Evolutionary conservation across 1,284 basidiomycete species (phyloP), one percentile per base, ranked within the genome.

Genomic region (Papiliotrema nemorosa): DNA sequence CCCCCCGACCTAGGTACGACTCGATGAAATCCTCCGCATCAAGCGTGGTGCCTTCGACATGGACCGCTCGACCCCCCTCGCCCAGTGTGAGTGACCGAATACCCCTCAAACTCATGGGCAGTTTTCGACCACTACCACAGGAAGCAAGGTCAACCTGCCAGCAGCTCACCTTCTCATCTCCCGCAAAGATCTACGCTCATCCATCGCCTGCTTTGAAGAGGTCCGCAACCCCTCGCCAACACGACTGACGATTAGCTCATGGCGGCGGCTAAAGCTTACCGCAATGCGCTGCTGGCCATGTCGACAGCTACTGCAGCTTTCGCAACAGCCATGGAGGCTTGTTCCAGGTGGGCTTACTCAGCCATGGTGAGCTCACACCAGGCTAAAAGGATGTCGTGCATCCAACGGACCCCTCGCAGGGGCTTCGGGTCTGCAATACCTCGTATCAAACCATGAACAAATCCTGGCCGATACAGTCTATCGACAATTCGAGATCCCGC

Each of bases 361-460:
- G 12, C 16, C 5, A 37, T 36, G 27, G 24, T 46, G 14, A 50
- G 35, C 43, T 54, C 18, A 54, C 44, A n/a, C 2, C 50, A 71
- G 71, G 25, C 63, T 73, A 18, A 73, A 73, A 55, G 70, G 72
- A 1, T 73, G 72, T 42, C 56, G 69, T 5, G 54, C 62, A 5
- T 63, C 70, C 13, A 70, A 72, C 40, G 64, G 67, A 40, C 66
- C 59, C 5, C 84, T 91, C 66, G 88, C 87, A 5, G 71, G 69
- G 29, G 84, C 87, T n/a, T 84, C 87, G 16, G 92, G 92, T 2
- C 77, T 96, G 45, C 90, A 96, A 72, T 89, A 91, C 72, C 81
- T 97, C 58, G 86, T 94, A 65, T 85, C 87, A 49, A 94, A 94
- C 72, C 90, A 94, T 64, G 90, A 88, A 80, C 89, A 91, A 70